These are phyloP conservation scores for Boletus eberwhitei DNA, from an alignment of 768 basidiomycete genomes.

Conservation along the genomic window DNA sequence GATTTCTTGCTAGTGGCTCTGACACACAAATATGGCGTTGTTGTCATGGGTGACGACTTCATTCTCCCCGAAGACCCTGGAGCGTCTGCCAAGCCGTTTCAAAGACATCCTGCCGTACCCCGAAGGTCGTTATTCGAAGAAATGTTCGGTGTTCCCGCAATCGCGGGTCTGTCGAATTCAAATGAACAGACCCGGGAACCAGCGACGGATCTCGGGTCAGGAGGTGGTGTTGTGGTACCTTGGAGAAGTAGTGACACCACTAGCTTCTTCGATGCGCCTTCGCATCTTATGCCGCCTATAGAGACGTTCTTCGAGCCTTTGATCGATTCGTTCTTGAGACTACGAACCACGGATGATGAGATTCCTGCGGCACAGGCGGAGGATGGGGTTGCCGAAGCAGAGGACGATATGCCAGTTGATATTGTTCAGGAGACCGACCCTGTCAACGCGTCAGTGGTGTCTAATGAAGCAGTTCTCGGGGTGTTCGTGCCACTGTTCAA, in stretches of 20 bases:
- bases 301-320: constrained; percentile 67
- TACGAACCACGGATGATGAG: constrained; percentile 25
- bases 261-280: constrained; percentile 61
- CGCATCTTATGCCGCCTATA: constrained; percentile 75
- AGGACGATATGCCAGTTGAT: constrained; percentile 46
- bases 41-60: constrained; percentile 64
- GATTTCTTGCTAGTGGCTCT: constrained; percentile 66
- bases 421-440: constrained; percentile 14
- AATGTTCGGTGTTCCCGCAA: constrained; percentile 81
- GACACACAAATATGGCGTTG: constrained; percentile 60
- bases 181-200: constrained; percentile 16
- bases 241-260: constrained; percentile 43
- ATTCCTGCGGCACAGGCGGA: constrained; percentile 12
- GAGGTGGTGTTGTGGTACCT: constrained; percentile 20
- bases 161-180: constrained; percentile 35
- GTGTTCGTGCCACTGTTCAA: constrained; percentile 65
- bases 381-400: constrained; percentile 31
- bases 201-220: constrained; percentile 11
- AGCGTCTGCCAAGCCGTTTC: constrained; percentile 37
- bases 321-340: constrained; percentile 45
- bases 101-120: constrained; percentile 29
- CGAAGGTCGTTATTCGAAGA: constrained; percentile 78
- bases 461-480: constrained; percentile 55
- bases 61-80: constrained; percentile 41
- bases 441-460: constrained; percentile 30